Evolutionary conservation across 2,329 filamentous ascomycete genomes (phyloP).

Genomic region (Aspergillus sp.): DNA sequence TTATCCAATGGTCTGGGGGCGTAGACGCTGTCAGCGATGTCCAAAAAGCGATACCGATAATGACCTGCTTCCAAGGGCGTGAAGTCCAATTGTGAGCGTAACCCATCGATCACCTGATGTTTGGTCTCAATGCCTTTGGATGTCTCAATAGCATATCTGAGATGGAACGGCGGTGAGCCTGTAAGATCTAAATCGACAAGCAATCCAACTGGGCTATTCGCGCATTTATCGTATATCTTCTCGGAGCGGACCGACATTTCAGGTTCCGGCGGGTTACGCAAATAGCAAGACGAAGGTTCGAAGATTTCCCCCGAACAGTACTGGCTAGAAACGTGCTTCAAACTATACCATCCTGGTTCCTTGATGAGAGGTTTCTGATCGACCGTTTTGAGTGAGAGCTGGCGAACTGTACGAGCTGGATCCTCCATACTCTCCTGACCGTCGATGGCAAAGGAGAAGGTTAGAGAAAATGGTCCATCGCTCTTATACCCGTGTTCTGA

Average conservation of each 20-base stretch:
- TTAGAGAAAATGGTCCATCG: conserved; percentile 69
- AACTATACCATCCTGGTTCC: conserved; percentile 79
- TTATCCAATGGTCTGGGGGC: conserved; percentile 62
- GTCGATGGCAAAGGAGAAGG: conserved; percentile 79
- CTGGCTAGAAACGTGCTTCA: conserved; percentile 75
- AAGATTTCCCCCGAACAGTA: conserved; percentile 84
- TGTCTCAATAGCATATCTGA: conserved; percentile 72
- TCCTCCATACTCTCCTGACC: conserved; percentile 68
- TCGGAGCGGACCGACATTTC: conserved; percentile 71
- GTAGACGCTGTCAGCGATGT: conserved; percentile 82
- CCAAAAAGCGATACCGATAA: conserved; percentile 82
- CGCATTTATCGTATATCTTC: conserved; percentile 91
- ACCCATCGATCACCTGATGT: conserved; percentile 61
- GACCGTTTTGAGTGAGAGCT: conserved; percentile 56
- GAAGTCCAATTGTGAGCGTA: conserved; percentile 81
- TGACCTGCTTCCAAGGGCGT: conserved; percentile 77
- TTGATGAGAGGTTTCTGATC: conserved; percentile 67
- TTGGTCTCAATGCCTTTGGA: conserved; percentile 56
- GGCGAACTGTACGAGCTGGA: conserved; percentile 58
- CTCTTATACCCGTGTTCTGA: conserved; percentile 57
- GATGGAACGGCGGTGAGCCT: conserved; percentile 86
- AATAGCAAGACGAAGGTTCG: conserved; percentile 88
- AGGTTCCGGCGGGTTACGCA: conserved; percentile 89
- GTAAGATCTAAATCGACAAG: conserved; percentile 85
- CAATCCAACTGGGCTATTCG: conserved; percentile 87